Evolutionary conservation across 106 monocot genomes (phyloP).

Genomic region (Dioscorea alata): DNA sequence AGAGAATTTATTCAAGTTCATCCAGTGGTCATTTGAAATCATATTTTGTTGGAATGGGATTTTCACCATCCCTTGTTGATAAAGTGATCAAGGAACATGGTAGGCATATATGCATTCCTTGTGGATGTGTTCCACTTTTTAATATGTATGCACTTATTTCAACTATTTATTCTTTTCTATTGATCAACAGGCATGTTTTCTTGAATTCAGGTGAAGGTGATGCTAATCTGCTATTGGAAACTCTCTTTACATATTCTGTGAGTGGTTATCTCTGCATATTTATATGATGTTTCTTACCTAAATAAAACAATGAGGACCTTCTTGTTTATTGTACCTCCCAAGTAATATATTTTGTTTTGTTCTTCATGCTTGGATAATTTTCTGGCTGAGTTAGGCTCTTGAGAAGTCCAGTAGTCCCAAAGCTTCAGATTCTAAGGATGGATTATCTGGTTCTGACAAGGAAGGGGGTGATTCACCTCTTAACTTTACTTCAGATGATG

Average conservation of each 20-base stretch:
- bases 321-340: not conserved
- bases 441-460: slow-evolving; percentile 16
- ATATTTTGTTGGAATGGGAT: slow-evolving; percentile 77
- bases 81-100: slow-evolving; percentile 74
- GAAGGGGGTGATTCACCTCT: slow-evolving; percentile 31
- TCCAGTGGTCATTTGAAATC: slow-evolving; percentile 43
- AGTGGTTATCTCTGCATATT: slow-evolving; percentile 14
- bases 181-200: not conserved
- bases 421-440: slow-evolving; percentile 26
- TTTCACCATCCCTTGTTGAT: slow-evolving; percentile 60
- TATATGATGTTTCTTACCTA: not conserved
- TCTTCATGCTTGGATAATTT: not conserved
- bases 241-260: slow-evolving; percentile 56
- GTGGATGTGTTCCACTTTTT: not conserved
- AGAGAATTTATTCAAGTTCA: slow-evolving; percentile 49
- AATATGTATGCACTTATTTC: not conserved
- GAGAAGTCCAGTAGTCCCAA: slow-evolving; percentile 22
- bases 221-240: slow-evolving; percentile 50
- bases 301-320: not conserved
- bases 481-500: slow-evolving; percentile 17
- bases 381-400: slow-evolving; percentile 24
- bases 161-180: not conserved
- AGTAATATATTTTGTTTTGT: not conserved
- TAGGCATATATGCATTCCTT: slow-evolving; percentile 12
- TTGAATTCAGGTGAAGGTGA: slow-evolving; percentile 44